These are phyloP conservation scores for Auriscalpium orientale DNA, from an alignment of 768 basidiomycete species.

Conservation along the genomic window DNA sequence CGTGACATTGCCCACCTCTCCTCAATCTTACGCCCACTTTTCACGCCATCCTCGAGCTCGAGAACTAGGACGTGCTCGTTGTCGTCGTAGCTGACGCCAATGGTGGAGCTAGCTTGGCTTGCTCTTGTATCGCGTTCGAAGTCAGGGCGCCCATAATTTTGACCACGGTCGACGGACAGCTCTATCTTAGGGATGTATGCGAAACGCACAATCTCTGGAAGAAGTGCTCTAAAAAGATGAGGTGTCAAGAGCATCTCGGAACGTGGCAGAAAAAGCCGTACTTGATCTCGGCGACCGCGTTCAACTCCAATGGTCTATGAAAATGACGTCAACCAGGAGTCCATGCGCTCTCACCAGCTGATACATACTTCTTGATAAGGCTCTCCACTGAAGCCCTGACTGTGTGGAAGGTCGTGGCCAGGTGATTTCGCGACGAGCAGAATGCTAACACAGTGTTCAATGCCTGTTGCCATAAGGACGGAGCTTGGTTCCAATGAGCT, in stretches of 20 bases:
- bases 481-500: too few relatives aligned
- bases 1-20: not conserved
- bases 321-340: slow-evolving; percentile 1
- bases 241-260: not conserved
- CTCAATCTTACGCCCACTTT: slow-evolving; percentile 17
- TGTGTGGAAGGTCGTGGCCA: slow-evolving; percentile 73
- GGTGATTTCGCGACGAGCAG: slow-evolving; percentile 69
- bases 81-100: slow-evolving; percentile 24
- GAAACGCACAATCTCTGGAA: slow-evolving; percentile 76
- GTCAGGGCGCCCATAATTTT: slow-evolving; percentile 31
- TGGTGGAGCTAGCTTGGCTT: slow-evolving; percentile 10
- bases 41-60: slow-evolving; percentile 41
- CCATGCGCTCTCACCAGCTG: not conserved
- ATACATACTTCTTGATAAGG: slow-evolving; percentile 60
- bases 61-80: slow-evolving; percentile 44
- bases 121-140: slow-evolving; percentile 11
- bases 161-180: slow-evolving; percentile 41
- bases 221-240: slow-evolving; percentile 48
- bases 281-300: slow-evolving; percentile 80
- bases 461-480: slow-evolving; percentile 38
- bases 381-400: slow-evolving; percentile 76
- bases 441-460: slow-evolving; percentile 88
- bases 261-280: slow-evolving; percentile 21
- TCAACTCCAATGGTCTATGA: slow-evolving; percentile 68
- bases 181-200: slow-evolving; percentile 68